Evolutionary conservation across 352 stramenopile species (phyloP).

Genomic region (Peronosclerospora sorghi): DNA sequence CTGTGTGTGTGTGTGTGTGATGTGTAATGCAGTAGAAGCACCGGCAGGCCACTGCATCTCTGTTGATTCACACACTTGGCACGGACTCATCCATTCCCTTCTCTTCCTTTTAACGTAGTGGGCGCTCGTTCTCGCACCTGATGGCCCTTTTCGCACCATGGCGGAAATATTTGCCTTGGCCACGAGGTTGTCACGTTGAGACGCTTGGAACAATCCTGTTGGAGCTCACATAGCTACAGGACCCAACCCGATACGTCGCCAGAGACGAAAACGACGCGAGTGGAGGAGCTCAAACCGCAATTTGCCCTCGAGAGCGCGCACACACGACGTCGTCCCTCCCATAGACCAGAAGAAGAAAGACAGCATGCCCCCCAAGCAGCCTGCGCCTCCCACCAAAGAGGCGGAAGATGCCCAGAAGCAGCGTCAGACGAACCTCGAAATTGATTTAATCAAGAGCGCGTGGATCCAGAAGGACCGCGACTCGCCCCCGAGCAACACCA

Average conservation of each 20-base stretch:
- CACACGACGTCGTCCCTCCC: conserved; percentile 2
- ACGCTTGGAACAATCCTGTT: conserved; percentile 18
- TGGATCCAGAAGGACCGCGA: conserved; percentile 55
- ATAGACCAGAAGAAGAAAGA: conserved; percentile 5
- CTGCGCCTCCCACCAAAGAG: conserved; percentile 20
- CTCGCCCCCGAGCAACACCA: conserved; percentile 15
- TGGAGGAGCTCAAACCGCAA: conserved; percentile 21
- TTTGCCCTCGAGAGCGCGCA: conserved; percentile 22
- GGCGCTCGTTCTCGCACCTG: conserved; percentile 12
- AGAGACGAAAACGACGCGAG: conserved; percentile 9
- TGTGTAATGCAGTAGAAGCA: too few species aligned
- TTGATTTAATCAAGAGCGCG: conserved; percentile 47
- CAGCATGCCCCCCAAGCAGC: conserved; percentile 20
- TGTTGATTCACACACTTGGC: too few species aligned
- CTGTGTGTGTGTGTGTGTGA: too few species aligned
- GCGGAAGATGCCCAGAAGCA: conserved; percentile 38
- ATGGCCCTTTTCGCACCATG: conserved; percentile 23
- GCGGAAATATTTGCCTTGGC: conserved; percentile 26
- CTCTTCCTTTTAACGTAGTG: conserved; percentile 15
- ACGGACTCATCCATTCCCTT: conserved; percentile 4
- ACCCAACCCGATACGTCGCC: conserved; percentile 26
- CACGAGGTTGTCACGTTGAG: conserved; percentile 23
- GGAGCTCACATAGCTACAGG: conserved; percentile 22
- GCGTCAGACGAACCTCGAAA: conserved; percentile 54
- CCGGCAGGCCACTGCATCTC: too few species aligned